Evolutionary conservation across 2,329 filamentous ascomycete genomes (phyloP).

Genomic region (Alternaria arborescens): DNA sequence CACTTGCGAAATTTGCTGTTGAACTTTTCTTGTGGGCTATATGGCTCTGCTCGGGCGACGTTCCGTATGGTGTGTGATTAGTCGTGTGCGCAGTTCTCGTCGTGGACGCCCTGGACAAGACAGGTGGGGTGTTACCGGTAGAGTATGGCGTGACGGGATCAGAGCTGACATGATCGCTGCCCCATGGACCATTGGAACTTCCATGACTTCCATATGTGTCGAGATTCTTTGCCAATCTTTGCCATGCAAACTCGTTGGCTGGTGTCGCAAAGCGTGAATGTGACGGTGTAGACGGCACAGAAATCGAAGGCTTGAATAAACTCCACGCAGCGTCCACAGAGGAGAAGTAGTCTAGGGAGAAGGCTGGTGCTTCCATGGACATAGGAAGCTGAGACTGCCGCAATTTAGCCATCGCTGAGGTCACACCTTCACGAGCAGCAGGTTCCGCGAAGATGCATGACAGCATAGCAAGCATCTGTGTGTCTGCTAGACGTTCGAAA

Average conservation of each 20-base stretch:
- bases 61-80: constrained; percentile 53
- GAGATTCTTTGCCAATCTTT: constrained; percentile 39
- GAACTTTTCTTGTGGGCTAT: constrained; percentile 42
- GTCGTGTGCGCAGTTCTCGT: constrained; percentile 46
- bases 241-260: constrained; percentile 42
- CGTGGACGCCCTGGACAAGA: constrained; percentile 52
- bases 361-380: constrained; percentile 55
- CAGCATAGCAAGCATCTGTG: constrained; percentile 72
- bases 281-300: constrained; percentile 43
- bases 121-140: constrained; percentile 62
- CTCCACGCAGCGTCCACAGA: constrained; percentile 55
- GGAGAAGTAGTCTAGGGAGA: constrained; percentile 59
- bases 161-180: constrained; percentile 50
- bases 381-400: constrained; percentile 50
- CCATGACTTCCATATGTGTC: constrained; percentile 58
- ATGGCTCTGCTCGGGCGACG: constrained; percentile 52
- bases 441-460: constrained; percentile 67
- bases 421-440: constrained; percentile 52
- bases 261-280: constrained; percentile 44
- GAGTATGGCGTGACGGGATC: constrained; percentile 62
- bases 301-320: constrained; percentile 51
- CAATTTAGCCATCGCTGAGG: constrained; percentile 48
- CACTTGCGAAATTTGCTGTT: constrained; percentile 51
- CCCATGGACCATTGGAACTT: constrained; percentile 62
- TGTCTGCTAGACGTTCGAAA: constrained; percentile 67